Evolutionary conservation across 192 early-diverging fungal genomes (phyloP).

Genomic region (Coemansia sp.): DNA sequence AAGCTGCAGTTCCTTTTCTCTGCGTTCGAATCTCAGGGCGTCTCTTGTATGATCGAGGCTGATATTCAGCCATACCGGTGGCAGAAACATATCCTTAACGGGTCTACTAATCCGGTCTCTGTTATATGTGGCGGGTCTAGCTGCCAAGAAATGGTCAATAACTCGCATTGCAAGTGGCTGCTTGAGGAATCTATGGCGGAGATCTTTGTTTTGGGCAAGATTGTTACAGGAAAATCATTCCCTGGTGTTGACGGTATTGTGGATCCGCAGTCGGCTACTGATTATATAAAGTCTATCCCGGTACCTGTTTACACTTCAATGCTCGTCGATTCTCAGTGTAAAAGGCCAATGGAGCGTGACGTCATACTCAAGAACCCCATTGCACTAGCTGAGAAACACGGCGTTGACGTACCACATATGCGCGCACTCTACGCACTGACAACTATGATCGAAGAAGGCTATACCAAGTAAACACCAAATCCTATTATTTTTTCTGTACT

Average conservation of each 20-base stretch:
- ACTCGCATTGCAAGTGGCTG: conserved; percentile 30
- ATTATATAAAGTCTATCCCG: conserved; percentile 44
- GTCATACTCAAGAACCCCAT: conserved; percentile 56
- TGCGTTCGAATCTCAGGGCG: conserved; percentile 34
- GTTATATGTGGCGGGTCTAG: conserved; percentile 45
- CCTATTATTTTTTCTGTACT: not conserved
- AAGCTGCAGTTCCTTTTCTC: conserved; percentile 32
- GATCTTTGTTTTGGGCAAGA: conserved; percentile 46
- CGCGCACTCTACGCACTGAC: conserved; percentile 48
- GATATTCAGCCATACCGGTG: conserved; percentile 57
- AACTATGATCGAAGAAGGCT: conserved; percentile 47
- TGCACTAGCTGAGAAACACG: conserved; percentile 37
- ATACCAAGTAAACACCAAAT: conserved; percentile 8
- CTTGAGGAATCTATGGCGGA: conserved; percentile 48
- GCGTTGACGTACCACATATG: conserved; percentile 50
- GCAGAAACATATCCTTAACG: conserved; percentile 56
- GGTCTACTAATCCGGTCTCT: conserved; percentile 51
- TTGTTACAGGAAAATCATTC: conserved; percentile 41
- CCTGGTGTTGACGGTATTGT: conserved; percentile 51
- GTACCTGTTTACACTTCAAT: conserved; percentile 55
- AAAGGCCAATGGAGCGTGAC: conserved; percentile 54
- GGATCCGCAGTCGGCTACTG: conserved; percentile 42
- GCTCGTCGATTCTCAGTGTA: conserved; percentile 54
- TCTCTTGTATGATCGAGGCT: conserved; percentile 36
- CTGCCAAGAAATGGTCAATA: conserved; percentile 47